Evolutionary conservation across 2,329 filamentous ascomycete species (phyloP).

Genomic region (Pseudonectria foliicola): DNA sequence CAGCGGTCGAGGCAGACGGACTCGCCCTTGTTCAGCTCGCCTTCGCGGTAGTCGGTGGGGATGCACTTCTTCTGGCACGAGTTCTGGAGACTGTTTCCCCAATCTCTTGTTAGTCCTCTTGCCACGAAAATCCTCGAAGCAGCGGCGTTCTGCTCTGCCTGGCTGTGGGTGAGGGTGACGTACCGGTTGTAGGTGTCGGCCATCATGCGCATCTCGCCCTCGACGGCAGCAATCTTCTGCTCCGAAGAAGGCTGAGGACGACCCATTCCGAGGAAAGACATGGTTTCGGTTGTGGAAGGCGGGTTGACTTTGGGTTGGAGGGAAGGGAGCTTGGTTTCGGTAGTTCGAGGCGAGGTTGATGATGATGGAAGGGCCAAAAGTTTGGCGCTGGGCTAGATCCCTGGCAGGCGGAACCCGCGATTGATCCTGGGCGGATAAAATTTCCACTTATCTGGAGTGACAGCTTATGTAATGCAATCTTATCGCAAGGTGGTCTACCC

Average conservation of each 20-base stretch:
- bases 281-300: conserved; percentile 20
- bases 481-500: conserved; percentile 10
- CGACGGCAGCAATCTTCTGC: conserved; percentile 94
- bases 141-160: background rate
- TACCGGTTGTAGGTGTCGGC: conserved; percentile 98
- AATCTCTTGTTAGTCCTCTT: conserved; percentile 1
- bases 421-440: conserved; percentile 14
- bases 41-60: conserved; percentile 85
- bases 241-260: conserved; percentile 82
- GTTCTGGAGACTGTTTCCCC: conserved; percentile 67
- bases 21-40: conserved; percentile 97
- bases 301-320: background rate
- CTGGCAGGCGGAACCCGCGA: conserved; percentile 1
- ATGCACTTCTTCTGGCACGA: conserved; percentile 94
- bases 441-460: conserved; percentile 18
- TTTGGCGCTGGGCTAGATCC: conserved; percentile 6
- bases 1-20: conserved; percentile 97
- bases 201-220: conserved; percentile 96
- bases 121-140: background rate
- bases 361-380: conserved; percentile 3
- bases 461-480: conserved; percentile 18
- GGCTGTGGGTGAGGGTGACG: no score
- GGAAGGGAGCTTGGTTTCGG: background rate
- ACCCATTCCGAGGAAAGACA: conserved; percentile 44
- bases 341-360: background rate